Conservation (phyloP, 148 eudicot species). For the Diospyros kaki region DNA sequence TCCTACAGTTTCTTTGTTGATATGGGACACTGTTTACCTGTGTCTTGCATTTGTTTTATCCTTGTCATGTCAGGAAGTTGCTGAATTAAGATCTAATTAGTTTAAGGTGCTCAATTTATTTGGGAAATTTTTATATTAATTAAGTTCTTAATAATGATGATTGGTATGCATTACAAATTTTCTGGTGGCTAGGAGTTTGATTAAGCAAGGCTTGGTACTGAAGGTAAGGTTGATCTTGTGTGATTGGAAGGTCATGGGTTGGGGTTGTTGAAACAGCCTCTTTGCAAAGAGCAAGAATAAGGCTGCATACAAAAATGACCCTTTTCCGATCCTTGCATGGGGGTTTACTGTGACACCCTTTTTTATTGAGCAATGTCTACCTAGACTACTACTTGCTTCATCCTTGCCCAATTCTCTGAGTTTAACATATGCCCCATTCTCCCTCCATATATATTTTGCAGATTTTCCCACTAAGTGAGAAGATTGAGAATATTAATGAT, state of each 20-base stretch:
- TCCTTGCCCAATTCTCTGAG: no score
- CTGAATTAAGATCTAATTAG: not conserved
- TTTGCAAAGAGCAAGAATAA: no score
- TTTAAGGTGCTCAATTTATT: conserved; percentile 3
- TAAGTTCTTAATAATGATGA: not conserved
- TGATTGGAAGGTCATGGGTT: no score
- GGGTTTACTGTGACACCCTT: no score
- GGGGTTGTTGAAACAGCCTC: no score
- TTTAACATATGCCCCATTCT: not conserved
- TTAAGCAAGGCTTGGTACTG: no score
- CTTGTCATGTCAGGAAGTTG: not conserved
- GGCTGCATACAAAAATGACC: no score
- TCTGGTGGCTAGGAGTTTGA: not conserved
- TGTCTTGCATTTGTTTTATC: not conserved
- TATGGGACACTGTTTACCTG: not conserved
- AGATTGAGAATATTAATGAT: conserved; percentile 28
- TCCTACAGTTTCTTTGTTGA: not conserved
- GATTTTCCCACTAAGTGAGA: conserved; percentile 25
- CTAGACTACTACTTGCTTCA: no score
- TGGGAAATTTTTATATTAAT: not conserved
- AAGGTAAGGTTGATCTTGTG: no score
- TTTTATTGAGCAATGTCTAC: no score
- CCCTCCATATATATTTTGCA: not conserved
- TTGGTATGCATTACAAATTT: not conserved
- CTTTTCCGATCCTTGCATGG: no score